Base-by-base conservation (phyloP, 208 protist genomes). In the Trypanosomatidae sp. region DNA sequence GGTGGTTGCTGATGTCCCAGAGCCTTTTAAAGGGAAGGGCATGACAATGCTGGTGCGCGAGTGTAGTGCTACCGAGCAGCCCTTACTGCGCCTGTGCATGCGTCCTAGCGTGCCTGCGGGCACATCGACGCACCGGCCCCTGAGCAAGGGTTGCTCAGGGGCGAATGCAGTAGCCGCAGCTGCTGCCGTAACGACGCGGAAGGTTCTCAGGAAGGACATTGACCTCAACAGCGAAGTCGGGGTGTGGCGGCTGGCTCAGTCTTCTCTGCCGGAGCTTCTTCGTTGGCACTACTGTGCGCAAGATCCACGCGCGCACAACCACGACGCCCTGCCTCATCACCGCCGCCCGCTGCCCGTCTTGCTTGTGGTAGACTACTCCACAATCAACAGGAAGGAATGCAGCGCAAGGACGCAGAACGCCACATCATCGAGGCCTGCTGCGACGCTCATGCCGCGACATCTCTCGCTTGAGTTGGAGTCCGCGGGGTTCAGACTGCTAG, bases 231-330 rank as follows among this genome's bases (percentile, higher is more conserved):
- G 49, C 30, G 81, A 84, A 47, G 69, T 69, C 8, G 91, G 89
- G 13, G 89, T 93, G 30, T 96, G 88, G 89, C 53, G 22, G 7
- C 71, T 70, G 33, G 47, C 59, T 12, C 69, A 30, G 28, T 71
- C 78, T 0, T 62, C 67, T 17, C 53, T 78, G 10, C 52, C 86
- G 0, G 64, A 73, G 41, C 74, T 95, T 33, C 78, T 97, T 71
- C 87, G 89, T 17, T 95, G 91, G 89, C 83, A 91, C 53, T 94
- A 95, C 77, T 77, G 74, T 56, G 83, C 81, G 15, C 87, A 87
- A 64, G 92, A 97, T 69, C 92, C 92, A 6, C 87, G 92, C 25
- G 91, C 90, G 30, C 92, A 97, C 77, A 85, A 68, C 82, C 65
- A 81, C 44, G 92, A 97, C 81, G 81, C 77, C 2, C 25, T 95